phyloP scores from a whole-genome alignment of 129 eudicot genomes.

The Apium graveolens region DNA sequence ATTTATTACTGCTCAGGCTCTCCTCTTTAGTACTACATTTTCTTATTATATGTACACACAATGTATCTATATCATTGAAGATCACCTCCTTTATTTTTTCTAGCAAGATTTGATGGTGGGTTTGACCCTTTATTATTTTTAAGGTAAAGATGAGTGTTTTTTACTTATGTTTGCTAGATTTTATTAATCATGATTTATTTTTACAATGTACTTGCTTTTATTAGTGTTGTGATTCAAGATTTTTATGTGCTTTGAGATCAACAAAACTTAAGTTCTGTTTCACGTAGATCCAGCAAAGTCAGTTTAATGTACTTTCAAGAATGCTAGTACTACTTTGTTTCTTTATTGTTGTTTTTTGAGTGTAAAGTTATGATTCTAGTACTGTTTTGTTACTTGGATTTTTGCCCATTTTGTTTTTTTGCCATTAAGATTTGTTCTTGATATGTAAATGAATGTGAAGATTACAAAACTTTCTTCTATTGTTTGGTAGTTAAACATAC shows the following conservation, averaged over 20 bases:
- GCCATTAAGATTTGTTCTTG: neutral
- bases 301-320: neutral
- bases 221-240: neutral
- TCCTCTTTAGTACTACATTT: neutral
- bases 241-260: conserved; percentile 7
- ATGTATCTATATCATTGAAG: neutral
- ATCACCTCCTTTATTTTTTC: neutral
- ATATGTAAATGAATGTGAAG: neutral
- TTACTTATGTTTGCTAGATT: neutral
- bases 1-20: neutral
- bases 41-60: neutral
- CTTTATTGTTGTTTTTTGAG: neutral
- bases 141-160: neutral
- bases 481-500: neutral
- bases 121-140: neutral
- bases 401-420: neutral
- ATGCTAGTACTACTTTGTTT: neutral
- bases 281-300: neutral
- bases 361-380: neutral
- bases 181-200: neutral
- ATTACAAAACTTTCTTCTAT: neutral
- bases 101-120: neutral
- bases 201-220: neutral
- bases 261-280: neutral
- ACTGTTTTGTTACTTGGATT: neutral